Conservation (phyloP, 345 rosid species). For the Brassica incana region DNA sequence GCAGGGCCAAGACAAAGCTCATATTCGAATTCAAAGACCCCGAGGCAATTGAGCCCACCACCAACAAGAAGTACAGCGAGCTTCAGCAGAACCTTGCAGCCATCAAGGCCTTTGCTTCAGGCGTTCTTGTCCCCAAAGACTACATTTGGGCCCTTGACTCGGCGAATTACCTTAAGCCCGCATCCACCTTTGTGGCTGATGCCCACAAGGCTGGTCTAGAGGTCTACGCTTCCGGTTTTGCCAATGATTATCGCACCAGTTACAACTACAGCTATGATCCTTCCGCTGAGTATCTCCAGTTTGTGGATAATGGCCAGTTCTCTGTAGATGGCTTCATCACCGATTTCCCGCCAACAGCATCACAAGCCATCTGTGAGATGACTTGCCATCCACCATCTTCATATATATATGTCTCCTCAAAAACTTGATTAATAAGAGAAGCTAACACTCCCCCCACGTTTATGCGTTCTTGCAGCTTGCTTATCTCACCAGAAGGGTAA, state of each 20-base stretch:
- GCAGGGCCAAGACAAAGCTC: constrained; percentile 42
- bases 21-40: constrained; percentile 51
- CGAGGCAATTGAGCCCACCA: constrained; percentile 64
- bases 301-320: constrained; percentile 54
- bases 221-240: constrained; percentile 76
- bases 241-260: constrained; percentile 57
- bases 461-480: constrained; percentile 55
- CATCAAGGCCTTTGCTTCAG: constrained; percentile 67
- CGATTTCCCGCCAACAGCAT: constrained; percentile 83
- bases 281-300: constrained; percentile 61
- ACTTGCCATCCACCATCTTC: background rate
- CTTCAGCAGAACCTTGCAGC: constrained; percentile 50
- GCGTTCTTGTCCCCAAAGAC: constrained; percentile 70
- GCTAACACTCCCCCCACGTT: background rate
- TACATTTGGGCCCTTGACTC: constrained; percentile 64
- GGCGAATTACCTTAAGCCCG: constrained; percentile 51
- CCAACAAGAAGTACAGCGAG: constrained; percentile 52
- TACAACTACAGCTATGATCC: constrained; percentile 79
- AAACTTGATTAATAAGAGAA: background rate
- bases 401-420: background rate
- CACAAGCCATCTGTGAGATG: constrained; percentile 62
- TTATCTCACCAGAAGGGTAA: constrained; percentile 42
- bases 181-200: constrained; percentile 67
- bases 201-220: constrained; percentile 77
- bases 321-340: constrained; percentile 81